Percentiles rank a stretch among this genome's conserved stretches.
These are phyloP conservation scores for Fusarium fracticaudum DNA, from an alignment of 2,329 filamentous ascomycete genomes.

Conservation along the genomic window DNA sequence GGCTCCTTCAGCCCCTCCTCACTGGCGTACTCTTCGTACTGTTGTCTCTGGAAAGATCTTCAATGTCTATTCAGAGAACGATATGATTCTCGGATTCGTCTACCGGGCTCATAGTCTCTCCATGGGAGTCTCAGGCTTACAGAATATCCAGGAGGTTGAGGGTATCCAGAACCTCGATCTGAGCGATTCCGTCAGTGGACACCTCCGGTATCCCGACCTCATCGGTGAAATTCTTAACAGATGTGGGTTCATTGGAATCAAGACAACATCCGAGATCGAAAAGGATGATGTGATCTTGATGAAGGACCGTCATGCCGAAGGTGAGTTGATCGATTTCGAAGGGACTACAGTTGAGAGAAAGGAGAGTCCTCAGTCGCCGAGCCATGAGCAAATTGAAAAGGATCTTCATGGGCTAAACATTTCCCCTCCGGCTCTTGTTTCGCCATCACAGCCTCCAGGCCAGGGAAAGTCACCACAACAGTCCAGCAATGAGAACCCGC, in stretches of 20 bases:
- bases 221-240: slow-evolving; percentile 61
- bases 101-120: slow-evolving; percentile 87
- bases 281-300: slow-evolving; percentile 62
- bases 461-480: neutral
- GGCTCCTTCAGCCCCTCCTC: slow-evolving; percentile 73
- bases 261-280: slow-evolving; percentile 58
- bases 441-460: slow-evolving; percentile 29
- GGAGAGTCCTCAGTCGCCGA: slow-evolving; percentile 17
- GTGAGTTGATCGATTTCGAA: slow-evolving; percentile 46
- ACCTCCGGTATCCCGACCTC: slow-evolving; percentile 62
- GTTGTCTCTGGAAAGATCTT: slow-evolving; percentile 85
- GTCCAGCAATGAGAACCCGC: slow-evolving; percentile 10
- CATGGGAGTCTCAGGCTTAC: slow-evolving; percentile 83
- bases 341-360: slow-evolving; percentile 19
- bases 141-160: slow-evolving; percentile 73
- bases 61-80: slow-evolving; percentile 89
- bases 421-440: slow-evolving; percentile 39
- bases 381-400: slow-evolving; percentile 32
- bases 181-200: slow-evolving; percentile 62
- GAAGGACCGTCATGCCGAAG: slow-evolving; percentile 51
- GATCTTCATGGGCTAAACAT: slow-evolving; percentile 45
- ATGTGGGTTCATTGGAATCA: slow-evolving; percentile 61
- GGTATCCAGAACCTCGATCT: slow-evolving; percentile 69
- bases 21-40: slow-evolving; percentile 80
- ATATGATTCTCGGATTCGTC: slow-evolving; percentile 86